phyloP scores from a whole-genome alignment of 805 yeast species.

The Cyberlindnera veronae region DNA sequence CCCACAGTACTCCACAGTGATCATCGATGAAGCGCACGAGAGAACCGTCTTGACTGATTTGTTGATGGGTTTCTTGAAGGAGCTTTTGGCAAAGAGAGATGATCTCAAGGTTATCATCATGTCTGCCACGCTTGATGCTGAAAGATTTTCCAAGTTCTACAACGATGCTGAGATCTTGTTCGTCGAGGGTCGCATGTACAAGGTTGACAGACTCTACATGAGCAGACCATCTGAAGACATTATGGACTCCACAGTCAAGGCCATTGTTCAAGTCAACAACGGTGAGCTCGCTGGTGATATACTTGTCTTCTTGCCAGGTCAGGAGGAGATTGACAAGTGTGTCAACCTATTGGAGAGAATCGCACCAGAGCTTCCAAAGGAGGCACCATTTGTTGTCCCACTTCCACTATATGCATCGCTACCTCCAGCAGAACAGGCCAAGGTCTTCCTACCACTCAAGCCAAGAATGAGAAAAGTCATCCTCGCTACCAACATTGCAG shows the following conservation, averaged over 20 bases:
- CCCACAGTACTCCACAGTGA: slow-evolving; percentile 64
- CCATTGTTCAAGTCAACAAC: slow-evolving; percentile 74
- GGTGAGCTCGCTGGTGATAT: slow-evolving; percentile 82
- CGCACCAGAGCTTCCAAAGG: slow-evolving; percentile 64
- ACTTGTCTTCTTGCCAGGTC: slow-evolving; percentile 92
- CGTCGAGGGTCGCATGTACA: slow-evolving; percentile 87
- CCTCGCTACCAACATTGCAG: slow-evolving; percentile 94
- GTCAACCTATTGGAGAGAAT: slow-evolving; percentile 56
- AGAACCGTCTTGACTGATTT: slow-evolving; percentile 90
- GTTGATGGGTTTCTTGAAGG: slow-evolving; percentile 82
- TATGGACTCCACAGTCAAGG: slow-evolving; percentile 71
- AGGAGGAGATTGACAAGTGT: slow-evolving; percentile 92
- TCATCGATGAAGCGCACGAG: slow-evolving; percentile 97
- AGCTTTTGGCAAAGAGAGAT: slow-evolving; percentile 49
- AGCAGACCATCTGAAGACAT: slow-evolving; percentile 69
- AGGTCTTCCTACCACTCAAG: slow-evolving; percentile 67
- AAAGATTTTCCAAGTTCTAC: slow-evolving; percentile 75
- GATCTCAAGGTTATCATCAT: slow-evolving; percentile 73
- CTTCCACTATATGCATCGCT: slow-evolving; percentile 92
- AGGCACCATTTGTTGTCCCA: slow-evolving; percentile 72
- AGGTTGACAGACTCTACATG: slow-evolving; percentile 72
- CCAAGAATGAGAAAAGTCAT: slow-evolving; percentile 78
- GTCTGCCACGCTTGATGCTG: slow-evolving; percentile 98
- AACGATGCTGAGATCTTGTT: slow-evolving; percentile 75
- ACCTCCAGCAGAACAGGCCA: slow-evolving; percentile 77